phyloP scores from a whole-genome alignment of 2,329 filamentous ascomycete genomes.

The Paradendryphiella salina region DNA sequence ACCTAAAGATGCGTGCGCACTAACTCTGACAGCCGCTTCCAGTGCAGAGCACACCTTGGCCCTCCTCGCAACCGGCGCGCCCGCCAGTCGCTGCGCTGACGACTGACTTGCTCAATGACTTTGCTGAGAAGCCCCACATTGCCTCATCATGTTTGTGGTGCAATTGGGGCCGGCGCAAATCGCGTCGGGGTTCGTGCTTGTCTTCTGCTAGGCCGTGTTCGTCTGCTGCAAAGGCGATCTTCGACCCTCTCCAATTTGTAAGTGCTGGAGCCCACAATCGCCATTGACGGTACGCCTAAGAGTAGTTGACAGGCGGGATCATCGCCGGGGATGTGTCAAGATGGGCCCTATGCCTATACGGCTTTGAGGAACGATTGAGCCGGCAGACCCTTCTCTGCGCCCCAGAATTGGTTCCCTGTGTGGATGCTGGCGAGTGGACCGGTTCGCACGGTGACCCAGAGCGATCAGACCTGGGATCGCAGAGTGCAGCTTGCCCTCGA shows the following conservation, averaged over 20 bases:
- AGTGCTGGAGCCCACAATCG: constrained; percentile 16
- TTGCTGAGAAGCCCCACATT: constrained; percentile 24
- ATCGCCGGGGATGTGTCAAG: constrained; percentile 34
- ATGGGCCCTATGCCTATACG: constrained; percentile 27
- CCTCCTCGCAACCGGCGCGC: not conserved
- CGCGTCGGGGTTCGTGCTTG: constrained; percentile 26
- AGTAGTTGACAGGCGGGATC: constrained; percentile 37
- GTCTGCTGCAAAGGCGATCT: constrained; percentile 43
- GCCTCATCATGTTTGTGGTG: constrained; percentile 24
- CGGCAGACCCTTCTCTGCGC: constrained; percentile 16
- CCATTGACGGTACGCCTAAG: constrained; percentile 21
- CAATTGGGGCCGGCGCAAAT: constrained; percentile 19
- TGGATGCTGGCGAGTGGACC: constrained; percentile 23
- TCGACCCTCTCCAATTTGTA: constrained; percentile 15
- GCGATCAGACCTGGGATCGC: constrained; percentile 23
- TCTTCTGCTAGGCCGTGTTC: constrained; percentile 11
- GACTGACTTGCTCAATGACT: constrained; percentile 16
- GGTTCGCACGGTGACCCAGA: constrained; percentile 23
- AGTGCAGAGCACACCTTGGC: constrained; percentile 3
- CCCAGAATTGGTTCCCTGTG: constrained; percentile 21
- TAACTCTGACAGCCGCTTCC: constrained; percentile 27
- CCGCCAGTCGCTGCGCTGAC: constrained; percentile 6
- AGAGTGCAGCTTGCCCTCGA: constrained; percentile 27
- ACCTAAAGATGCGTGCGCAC: constrained; percentile 21
- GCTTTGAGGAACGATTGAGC: constrained; percentile 25